Evolutionary conservation across 768 basidiomycete genomes (phyloP), one percentile per base, ranked within the genome.

Genomic region (Mycena chlorophos): DNA sequence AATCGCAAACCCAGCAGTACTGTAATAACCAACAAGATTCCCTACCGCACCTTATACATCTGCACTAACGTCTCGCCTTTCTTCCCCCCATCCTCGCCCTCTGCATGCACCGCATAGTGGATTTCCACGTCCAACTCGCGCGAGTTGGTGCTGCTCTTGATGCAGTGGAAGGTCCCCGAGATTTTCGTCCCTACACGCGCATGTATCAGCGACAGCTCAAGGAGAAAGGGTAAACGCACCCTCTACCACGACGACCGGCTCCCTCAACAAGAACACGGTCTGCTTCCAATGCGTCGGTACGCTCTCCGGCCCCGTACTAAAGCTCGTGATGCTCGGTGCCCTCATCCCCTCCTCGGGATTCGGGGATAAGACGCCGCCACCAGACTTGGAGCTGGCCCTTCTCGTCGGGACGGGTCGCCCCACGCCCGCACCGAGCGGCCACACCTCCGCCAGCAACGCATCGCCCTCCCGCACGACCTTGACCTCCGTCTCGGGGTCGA

Each of bases 221-320:
- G 20, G 38, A 22, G 26, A 31, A 16, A 17, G 47, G 22, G 5
- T 45, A 23, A n/a, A 22, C 16, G 16, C 37, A 88, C 91, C 91
- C 75, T 90, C 86, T 3, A 81, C 78, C 1, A 90, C 85, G n/a
- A 70, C 66, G 50, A 98, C 81, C 0, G 92, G 89, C 52, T 94
- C 85, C 43, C 82, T 76, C 54, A 99, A 77, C 62, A 98, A 70
- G 71, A 99, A 97, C 2, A 93, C 63, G 0, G 96, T 94, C 67
- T 99, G 96, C 68, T 94, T 94, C 96, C 96, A 98, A 69, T 99
- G 96, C 25, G 95, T 98, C 10, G 91, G 85, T 22, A 83, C 82
- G 54, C 91, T 94, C 63, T 74, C 74, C 10, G 96, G 94, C 0
- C 96, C 92, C 0, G 96, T 98, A 63, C 91, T 95, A 71, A 99